These are phyloP conservation scores for Chlorella sp. DNA, from an alignment of 139 green algal genomes.

Conservation along the genomic window DNA sequence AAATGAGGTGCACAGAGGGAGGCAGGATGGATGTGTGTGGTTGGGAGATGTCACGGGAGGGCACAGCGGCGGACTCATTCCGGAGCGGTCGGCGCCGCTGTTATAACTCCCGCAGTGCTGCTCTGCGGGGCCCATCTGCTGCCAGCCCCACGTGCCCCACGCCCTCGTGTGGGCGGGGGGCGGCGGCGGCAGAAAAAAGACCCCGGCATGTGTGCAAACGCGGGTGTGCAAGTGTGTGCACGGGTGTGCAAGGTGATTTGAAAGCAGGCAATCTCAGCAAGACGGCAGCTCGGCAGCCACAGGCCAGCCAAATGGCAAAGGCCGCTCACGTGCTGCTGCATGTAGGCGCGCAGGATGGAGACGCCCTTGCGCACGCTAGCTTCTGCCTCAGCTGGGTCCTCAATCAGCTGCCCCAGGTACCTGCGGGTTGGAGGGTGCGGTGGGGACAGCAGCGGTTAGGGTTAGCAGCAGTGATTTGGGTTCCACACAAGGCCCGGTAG, in stretches of 20 bases:
- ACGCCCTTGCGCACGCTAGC: slow-evolving; percentile 44
- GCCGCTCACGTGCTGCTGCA: slow-evolving; percentile 41
- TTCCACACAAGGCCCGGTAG: no score
- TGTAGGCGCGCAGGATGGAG: slow-evolving; percentile 54
- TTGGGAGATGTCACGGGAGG: slow-evolving; percentile 6
- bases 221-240: background rate
- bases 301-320: no score
- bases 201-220: background rate
- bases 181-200: slow-evolving; percentile 34
- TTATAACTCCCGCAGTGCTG: background rate
- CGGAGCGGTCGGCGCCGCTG: background rate
- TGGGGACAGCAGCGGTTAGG: no score
- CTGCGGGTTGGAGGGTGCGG: slow-evolving; percentile 25
- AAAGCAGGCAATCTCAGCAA: background rate
- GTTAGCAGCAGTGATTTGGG: no score
- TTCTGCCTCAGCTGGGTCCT: slow-evolving; percentile 41
- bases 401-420: slow-evolving; percentile 84
- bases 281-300: no score
- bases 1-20: no score
- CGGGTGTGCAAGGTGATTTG: background rate
- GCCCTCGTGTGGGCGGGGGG: background rate
- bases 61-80: slow-evolving; percentile 11
- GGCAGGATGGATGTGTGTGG: no score
- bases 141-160: slow-evolving; percentile 11
- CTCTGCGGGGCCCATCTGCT: slow-evolving; percentile 34